Conservation (phyloP, 1,284 basidiomycete species). For the Trametes hirsuta region DNA sequence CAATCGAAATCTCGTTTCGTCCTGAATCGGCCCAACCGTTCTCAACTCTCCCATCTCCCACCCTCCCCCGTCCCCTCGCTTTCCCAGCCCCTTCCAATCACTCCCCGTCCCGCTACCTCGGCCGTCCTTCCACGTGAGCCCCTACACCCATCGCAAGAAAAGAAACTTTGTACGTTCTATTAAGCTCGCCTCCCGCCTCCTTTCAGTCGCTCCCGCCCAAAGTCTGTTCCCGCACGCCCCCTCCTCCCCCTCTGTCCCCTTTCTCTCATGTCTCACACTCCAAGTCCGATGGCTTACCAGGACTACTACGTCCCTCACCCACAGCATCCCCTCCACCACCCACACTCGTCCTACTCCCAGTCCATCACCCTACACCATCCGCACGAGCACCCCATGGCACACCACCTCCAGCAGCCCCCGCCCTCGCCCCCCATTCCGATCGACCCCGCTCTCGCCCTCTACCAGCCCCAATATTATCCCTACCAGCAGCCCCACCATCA, state of each 20-base stretch:
- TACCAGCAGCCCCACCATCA: conserved; percentile 45
- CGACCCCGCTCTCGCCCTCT: conserved; percentile 67
- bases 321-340: conserved; percentile 13
- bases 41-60: conserved; percentile 24
- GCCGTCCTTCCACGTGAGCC: conserved; percentile 19
- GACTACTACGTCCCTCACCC: conserved; percentile 40
- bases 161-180: conserved; percentile 19
- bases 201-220: conserved; percentile 22
- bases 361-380: conserved; percentile 32
- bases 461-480: conserved; percentile 59
- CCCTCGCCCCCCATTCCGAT: conserved; percentile 63
- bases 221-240: conserved; percentile 23
- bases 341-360: conserved; percentile 30
- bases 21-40: conserved; percentile 17
- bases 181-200: conserved; percentile 25
- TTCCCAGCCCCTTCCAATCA: conserved; percentile 18
- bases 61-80: conserved; percentile 9
- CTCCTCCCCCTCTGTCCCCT: conserved; percentile 11
- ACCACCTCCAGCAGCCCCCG: conserved; percentile 51
- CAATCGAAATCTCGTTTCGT: conserved; percentile 19
- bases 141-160: conserved; percentile 10
- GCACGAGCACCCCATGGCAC: conserved; percentile 28
- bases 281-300: conserved; percentile 39
- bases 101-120: conserved; percentile 17
- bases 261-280: conserved; percentile 28